Evolutionary conservation across 106 monocot genomes (phyloP).

Genomic region (Hemerocallis citrina): DNA sequence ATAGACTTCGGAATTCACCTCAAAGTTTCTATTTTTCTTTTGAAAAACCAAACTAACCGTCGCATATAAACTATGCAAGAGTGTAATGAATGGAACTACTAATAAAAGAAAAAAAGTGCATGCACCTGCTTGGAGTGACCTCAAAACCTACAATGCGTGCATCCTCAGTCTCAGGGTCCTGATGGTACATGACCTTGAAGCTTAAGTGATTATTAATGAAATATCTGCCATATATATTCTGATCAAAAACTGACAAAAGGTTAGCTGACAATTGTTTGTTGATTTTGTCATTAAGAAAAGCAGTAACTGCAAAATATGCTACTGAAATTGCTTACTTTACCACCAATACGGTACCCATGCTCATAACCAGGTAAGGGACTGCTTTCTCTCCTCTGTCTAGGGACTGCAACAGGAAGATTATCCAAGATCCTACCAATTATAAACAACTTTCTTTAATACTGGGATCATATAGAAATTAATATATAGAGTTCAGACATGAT

Average conservation of each 20-base stretch:
- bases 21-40: not conserved
- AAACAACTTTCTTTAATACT: not conserved
- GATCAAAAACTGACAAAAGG: not conserved
- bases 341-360: slow-evolving; percentile 26
- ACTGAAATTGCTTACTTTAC: slow-evolving; percentile 8
- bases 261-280: not conserved
- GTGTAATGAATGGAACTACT: not conserved
- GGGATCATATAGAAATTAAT: not conserved
- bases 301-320: slow-evolving; percentile 2
- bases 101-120: not conserved
- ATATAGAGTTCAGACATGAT: too few relatives aligned
- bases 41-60: not conserved
- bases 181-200: slow-evolving; percentile 62
- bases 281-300: not conserved
- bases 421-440: slow-evolving; percentile 16
- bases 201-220: slow-evolving; percentile 64
- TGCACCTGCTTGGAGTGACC: slow-evolving; percentile 55
- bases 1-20: not conserved
- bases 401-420: slow-evolving; percentile 20
- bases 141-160: slow-evolving; percentile 74
- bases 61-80: not conserved
- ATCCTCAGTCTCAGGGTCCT: slow-evolving; percentile 37
- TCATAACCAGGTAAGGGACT: slow-evolving; percentile 21
- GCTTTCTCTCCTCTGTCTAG: slow-evolving; percentile 12
- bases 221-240: slow-evolving; percentile 40